Evolutionary conservation across 345 rosid genomes (phyloP).

Genomic region (Dovyalis caffra): DNA sequence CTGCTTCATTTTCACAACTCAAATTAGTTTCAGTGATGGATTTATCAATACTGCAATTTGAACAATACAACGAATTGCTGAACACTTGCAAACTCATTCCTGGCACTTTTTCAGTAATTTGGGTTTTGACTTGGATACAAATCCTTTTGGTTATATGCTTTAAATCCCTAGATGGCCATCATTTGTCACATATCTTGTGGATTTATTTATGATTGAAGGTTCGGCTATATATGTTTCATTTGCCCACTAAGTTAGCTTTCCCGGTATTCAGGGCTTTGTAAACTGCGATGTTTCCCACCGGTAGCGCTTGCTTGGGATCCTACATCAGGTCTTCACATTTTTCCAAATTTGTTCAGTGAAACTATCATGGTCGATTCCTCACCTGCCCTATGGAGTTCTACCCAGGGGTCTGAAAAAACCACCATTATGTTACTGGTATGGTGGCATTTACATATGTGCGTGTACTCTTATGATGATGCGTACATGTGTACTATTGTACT

Average conservation of each 20-base stretch:
- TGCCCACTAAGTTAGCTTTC: conserved; percentile 23
- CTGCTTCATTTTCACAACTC: background rate
- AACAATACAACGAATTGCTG: background rate
- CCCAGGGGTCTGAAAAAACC: conserved; percentile 66
- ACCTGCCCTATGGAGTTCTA: conserved; percentile 74
- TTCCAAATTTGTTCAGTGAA: conserved; percentile 68
- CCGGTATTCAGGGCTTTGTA: conserved; percentile 77
- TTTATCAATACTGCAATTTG: background rate
- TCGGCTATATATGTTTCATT: background rate
- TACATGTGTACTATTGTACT: no score
- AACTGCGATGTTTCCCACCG: conserved; percentile 97
- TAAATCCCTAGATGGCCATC: background rate
- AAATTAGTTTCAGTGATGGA: background rate
- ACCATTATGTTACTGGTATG: conserved; percentile 73
- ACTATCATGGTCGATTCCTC: conserved; percentile 74
- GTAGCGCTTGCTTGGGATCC: conserved; percentile 97
- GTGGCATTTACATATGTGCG: conserved; percentile 11
- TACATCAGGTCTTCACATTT: conserved; percentile 70
- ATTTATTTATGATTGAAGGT: conserved; percentile 4
- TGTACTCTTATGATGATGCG: no score
- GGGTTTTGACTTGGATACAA: background rate
- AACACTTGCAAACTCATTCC: background rate
- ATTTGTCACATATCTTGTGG: background rate
- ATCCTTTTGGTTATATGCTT: background rate
- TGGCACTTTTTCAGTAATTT: background rate